phyloP scores from a whole-genome alignment of 495 filamentous ascomycete genomes.

The Penicillium dipodomyicola region DNA sequence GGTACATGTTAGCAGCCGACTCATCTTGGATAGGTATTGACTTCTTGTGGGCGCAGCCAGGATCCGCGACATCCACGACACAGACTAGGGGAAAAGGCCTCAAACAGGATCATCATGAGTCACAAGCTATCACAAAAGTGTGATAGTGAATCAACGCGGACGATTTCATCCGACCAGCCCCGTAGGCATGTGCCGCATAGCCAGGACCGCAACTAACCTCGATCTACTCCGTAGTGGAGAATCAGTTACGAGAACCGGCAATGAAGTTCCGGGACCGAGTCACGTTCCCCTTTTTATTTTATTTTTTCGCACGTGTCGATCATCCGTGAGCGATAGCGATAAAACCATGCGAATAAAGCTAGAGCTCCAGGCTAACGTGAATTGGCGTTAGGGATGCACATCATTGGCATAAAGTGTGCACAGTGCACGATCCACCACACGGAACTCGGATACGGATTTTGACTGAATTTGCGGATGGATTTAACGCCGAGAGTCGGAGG shows the following conservation, averaged over 20 bases:
- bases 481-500: not conserved
- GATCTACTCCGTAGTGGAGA: not conserved
- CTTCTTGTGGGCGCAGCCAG: not conserved
- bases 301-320: not conserved
- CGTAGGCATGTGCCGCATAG: not conserved
- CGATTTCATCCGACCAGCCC: not conserved
- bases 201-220: slow-evolving; percentile 1
- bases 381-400: not conserved
- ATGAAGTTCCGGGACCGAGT: not conserved
- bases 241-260: not conserved
- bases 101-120: not conserved
- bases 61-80: too few relatives aligned
- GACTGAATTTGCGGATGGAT: not conserved
- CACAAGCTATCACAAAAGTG: not conserved
- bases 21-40: not conserved
- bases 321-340: not conserved
- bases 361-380: not conserved
- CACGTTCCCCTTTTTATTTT: not conserved
- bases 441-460: not conserved
- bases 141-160: not conserved
- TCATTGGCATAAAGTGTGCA: not conserved
- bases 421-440: not conserved
- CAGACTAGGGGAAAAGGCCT: not conserved
- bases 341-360: not conserved
- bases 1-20: not conserved